Evolutionary conservation across 2,329 filamentous ascomycete genomes (phyloP).

Genomic region (Paecilomyces variotii): DNA sequence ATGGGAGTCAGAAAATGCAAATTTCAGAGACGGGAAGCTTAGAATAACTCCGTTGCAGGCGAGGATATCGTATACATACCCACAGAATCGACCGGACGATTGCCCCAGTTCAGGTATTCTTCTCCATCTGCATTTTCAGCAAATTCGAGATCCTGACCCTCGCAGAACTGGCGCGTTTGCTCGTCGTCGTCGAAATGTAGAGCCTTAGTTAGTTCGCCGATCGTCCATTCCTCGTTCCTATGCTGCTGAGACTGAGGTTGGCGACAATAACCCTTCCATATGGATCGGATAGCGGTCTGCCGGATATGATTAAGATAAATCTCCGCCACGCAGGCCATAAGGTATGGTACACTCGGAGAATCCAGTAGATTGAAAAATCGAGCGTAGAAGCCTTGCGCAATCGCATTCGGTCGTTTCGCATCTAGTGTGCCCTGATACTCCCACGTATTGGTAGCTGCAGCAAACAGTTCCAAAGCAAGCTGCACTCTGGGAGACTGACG

Average conservation of each 20-base stretch:
- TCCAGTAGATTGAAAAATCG: slow-evolving; percentile 51
- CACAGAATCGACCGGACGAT: slow-evolving; percentile 39
- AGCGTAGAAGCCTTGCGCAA: slow-evolving; percentile 51
- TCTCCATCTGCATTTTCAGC: slow-evolving; percentile 37
- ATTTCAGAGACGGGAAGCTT: not conserved
- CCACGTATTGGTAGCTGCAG: slow-evolving; percentile 47
- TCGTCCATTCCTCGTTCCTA: slow-evolving; percentile 49
- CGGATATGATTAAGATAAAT: slow-evolving; percentile 55
- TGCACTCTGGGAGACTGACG: slow-evolving; percentile 46
- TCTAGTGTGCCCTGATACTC: slow-evolving; percentile 45
- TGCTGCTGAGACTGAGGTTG: slow-evolving; percentile 39
- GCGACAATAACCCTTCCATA: slow-evolving; percentile 47
- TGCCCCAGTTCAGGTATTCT: slow-evolving; percentile 45
- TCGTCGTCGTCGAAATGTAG: slow-evolving; percentile 50
- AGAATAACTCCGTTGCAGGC: not conserved
- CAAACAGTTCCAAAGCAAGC: slow-evolving; percentile 50
- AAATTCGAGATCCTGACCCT: slow-evolving; percentile 46
- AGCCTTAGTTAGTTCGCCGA: slow-evolving; percentile 43
- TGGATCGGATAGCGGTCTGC: slow-evolving; percentile 46
- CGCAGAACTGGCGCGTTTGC: slow-evolving; percentile 47
- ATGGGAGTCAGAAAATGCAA: not conserved
- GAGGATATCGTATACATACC: slow-evolving; percentile 24
- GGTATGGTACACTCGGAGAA: slow-evolving; percentile 50
- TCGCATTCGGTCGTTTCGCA: slow-evolving; percentile 40
- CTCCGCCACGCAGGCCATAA: slow-evolving; percentile 58